Evolutionary conservation across 306 rosid genomes (phyloP), one percentile per base, ranked within the genome.

Genomic region (Astragalus membranaceus): DNA sequence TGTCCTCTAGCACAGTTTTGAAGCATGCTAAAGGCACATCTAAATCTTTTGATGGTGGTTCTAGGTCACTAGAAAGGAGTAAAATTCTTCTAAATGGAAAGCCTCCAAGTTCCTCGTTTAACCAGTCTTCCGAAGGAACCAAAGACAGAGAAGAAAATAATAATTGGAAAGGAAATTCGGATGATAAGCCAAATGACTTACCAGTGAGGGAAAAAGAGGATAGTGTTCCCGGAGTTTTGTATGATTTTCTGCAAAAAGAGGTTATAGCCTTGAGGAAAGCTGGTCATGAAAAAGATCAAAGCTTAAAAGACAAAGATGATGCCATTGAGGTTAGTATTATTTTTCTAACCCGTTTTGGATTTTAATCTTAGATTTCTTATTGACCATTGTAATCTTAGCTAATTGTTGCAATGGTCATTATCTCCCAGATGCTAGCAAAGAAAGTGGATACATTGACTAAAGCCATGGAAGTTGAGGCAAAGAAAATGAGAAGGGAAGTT

Each of bases 401-500:
- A 58, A 73, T 53, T 54, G 63, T 73, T 70, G 67, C 61, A 50
- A 67, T 75, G 71, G 41, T 82, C 43, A 17, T 43, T 72, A 14
- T 76, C 42, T 74, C 17, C 74, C 82, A 87, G 96, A 91, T 95
- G 99, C 81, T 95, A 72, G 95, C 99, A 55, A 95, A 85, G 96
- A 95, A 95, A 88, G 99, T 95, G 39, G 99, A 95, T 69, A 95
- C 97, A 68, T 80, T 95, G 86, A 88, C 96, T 59, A 95, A 91
- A 84, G 99, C 99, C 73, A 95, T 95, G 99, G 99, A 95, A 74
- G 97, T 95, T 58, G 97, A 95, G 81, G 99, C 99, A n/a, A 91
- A 84, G 88, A 95, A 91, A 78, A 95, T 95, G 97, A 88, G 97
- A 86, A 89, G 99, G 67, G 99, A 95, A 86, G 99, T 95, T 57